Evolutionary conservation across 352 stramenopile genomes (phyloP).

Genomic region (Plasmopara viticola): DNA sequence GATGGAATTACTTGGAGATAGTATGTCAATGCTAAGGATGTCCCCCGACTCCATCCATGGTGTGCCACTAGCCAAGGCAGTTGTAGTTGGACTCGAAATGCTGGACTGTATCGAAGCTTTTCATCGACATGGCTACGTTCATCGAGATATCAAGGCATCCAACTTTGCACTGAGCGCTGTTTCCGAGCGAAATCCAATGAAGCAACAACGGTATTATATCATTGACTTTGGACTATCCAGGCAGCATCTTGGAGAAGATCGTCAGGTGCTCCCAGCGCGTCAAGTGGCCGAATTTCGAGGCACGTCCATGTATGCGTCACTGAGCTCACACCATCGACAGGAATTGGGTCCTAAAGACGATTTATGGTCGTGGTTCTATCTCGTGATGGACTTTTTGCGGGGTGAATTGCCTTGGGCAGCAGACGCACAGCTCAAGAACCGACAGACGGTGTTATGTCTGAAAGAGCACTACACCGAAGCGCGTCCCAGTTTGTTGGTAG

Average conservation of each 20-base stretch:
- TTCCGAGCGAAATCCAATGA: slow-evolving; percentile 33
- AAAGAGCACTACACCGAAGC: slow-evolving; percentile 84
- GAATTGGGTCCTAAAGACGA: slow-evolving; percentile 83
- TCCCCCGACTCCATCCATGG: slow-evolving; percentile 74
- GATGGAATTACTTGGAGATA: slow-evolving; percentile 84
- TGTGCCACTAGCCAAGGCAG: slow-evolving; percentile 61
- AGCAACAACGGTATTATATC: slow-evolving; percentile 59
- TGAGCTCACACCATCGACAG: slow-evolving; percentile 74
- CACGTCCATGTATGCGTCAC: slow-evolving; percentile 85
- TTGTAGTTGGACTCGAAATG: slow-evolving; percentile 79
- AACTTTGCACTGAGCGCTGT: slow-evolving; percentile 74
- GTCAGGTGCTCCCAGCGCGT: slow-evolving; percentile 52
- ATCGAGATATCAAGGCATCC: slow-evolving; percentile 86
- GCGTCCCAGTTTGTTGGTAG: slow-evolving; percentile 56
- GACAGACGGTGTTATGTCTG: slow-evolving; percentile 65
- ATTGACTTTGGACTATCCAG: slow-evolving; percentile 85
- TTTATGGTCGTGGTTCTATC: slow-evolving; percentile 86
- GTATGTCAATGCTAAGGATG: slow-evolving; percentile 84
- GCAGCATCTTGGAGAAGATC: slow-evolving; percentile 61
- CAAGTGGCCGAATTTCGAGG: slow-evolving; percentile 75
- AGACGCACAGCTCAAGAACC: slow-evolving; percentile 82
- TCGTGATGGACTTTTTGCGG: slow-evolving; percentile 85
- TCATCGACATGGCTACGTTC: slow-evolving; percentile 79
- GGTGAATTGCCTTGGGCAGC: slow-evolving; percentile 77
- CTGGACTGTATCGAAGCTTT: slow-evolving; percentile 84